These are phyloP conservation scores for Ophiostoma novo-ulmi DNA, from an alignment of 2,329 filamentous ascomycete species.

Conservation along the genomic window DNA sequence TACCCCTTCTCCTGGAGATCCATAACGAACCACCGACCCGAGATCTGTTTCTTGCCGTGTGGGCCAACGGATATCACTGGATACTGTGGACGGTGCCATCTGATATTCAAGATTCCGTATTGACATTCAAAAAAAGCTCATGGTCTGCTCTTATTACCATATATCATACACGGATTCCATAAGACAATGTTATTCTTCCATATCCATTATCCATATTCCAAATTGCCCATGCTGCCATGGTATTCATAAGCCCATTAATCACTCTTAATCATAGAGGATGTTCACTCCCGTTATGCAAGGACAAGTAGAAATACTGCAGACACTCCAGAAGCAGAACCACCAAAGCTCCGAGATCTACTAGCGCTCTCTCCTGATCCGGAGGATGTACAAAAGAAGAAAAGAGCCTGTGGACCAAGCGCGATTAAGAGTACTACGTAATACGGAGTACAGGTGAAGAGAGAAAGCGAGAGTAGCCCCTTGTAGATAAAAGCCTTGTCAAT, in stretches of 20 bases:
- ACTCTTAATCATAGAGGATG: not conserved
- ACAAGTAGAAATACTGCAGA: not conserved
- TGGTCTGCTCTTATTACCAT: not conserved
- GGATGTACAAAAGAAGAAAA: slow-evolving; percentile 17
- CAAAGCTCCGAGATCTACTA: slow-evolving; percentile 18
- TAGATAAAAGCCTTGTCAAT: not conserved
- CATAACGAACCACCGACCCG: not conserved
- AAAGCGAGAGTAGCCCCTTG: not conserved
- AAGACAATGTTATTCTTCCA: not conserved
- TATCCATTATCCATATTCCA: not conserved
- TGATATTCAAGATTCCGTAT: not conserved
- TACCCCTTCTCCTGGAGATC: slow-evolving; percentile 5
- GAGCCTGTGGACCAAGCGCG: slow-evolving; percentile 6
- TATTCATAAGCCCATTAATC: not conserved
- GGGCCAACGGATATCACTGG: not conserved
- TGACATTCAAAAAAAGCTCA: too few relatives aligned
- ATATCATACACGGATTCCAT: not conserved
- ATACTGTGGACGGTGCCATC: slow-evolving; percentile 2
- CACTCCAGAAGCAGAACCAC: not conserved
- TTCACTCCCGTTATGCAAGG: not conserved
- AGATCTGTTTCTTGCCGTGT: slow-evolving; percentile 10
- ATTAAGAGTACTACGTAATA: too few relatives aligned
- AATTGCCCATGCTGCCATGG: not conserved
- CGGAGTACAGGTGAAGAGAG: not conserved
- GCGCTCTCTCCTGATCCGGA: slow-evolving; percentile 14